Evolutionary conservation across 73 alveolate genomes (phyloP), one percentile per base, ranked within the genome.

Genomic region (Paramecium primaurelia): DNA sequence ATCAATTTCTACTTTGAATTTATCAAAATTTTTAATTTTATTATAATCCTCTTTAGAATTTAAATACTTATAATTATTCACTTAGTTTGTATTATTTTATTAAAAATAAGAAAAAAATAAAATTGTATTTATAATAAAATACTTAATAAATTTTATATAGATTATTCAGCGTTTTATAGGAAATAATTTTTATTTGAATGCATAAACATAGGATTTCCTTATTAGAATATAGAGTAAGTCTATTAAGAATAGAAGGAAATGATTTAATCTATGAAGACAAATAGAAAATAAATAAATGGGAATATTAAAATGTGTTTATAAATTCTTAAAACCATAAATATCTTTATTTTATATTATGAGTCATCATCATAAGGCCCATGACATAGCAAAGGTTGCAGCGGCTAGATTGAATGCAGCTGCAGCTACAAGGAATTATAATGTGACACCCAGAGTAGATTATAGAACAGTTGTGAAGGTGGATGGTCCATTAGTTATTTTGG

Each of bases 401-500:
- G 90, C 93, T 60, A 64, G 47, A 68, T 69, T 93, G 26, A 77
- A 93, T 83, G 94, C 94, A 77, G 92, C 91, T 42, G 98, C 98
- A 37, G 97, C 95, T 25, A 54, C 94, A 28, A 93, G 97, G 47
- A 92, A 94, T 93, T 95, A 95, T 92, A 93, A 96, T 93, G 99
- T 98, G 93, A 96, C 98, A 85, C 99, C 99, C 58, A 97, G 99
- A 75, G 96, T 98, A n/a, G 99, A 99, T 96, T 99, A 99, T 96
- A 97, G 99, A 93, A 99, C 99, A 60, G 99, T 99, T 73, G 95
- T 96, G 92, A 98, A 99, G 93, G 99, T 98, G 68, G 99, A 99
- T 95, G 99, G 99, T 45, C 99, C 99, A 60, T 93, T 99, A 96
- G 99, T 99, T 92, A 97, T 99, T 86, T 97, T 99, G 87, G 99